Conservation (phyloP, 2,329 filamentous ascomycete species). For the Cladophialophora immunda region DNA sequence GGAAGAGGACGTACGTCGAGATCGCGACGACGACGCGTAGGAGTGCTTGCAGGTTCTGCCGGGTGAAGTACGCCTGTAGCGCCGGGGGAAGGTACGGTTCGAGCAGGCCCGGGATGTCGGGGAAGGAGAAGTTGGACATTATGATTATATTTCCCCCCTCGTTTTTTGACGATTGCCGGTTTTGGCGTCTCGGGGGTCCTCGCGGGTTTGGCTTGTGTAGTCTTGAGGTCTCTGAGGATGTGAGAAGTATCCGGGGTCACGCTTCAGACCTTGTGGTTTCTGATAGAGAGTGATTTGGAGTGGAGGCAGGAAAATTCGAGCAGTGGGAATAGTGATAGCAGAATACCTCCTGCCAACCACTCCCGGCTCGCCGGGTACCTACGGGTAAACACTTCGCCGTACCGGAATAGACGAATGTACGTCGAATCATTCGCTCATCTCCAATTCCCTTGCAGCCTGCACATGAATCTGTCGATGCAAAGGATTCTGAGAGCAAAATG, state of each 20-base stretch:
- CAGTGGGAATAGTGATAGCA: too few species aligned
- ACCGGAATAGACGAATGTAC: not conserved
- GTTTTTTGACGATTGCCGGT: too few species aligned
- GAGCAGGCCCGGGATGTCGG: constrained; percentile 6
- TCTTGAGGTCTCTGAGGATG: not conserved
- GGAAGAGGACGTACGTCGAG: constrained; percentile 36
- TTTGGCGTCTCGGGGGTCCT: not conserved
- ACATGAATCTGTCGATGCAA: too few species aligned
- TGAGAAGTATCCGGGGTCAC: not conserved
- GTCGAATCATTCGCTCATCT: not conserved
- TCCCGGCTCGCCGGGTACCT: not conserved
- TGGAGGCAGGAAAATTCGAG: not conserved
- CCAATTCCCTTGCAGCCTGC: too few species aligned
- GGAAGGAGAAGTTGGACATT: constrained; percentile 14
- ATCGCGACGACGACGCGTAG: constrained; percentile 34
- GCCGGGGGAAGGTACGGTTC: constrained; percentile 12
- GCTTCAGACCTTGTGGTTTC: not conserved
- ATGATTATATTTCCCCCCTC: not conserved
- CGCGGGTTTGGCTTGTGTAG: not conserved
- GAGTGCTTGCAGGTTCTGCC: constrained; percentile 26
- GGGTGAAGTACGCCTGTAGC: constrained; percentile 31
- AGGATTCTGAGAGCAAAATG: too few species aligned
- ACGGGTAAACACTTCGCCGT: not conserved
- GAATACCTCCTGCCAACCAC: too few species aligned
- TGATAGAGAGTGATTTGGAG: not conserved